phyloP scores from a whole-genome alignment of 345 rosid genomes.

The Lepidium didymum region DNA sequence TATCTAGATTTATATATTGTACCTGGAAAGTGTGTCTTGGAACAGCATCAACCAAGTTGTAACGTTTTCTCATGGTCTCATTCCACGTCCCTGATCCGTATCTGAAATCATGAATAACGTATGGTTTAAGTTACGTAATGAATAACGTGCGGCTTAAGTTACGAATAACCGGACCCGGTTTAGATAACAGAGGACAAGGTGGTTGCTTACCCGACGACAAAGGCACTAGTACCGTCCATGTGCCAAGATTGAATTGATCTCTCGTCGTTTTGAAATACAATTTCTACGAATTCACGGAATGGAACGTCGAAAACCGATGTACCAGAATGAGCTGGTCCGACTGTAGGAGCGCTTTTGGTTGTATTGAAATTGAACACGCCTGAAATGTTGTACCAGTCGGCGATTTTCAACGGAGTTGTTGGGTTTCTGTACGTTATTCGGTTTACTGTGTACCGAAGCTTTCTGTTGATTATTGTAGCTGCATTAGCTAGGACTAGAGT shows the following conservation, averaged over 20 bases:
- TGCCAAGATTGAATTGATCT: constrained; percentile 66
- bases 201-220: constrained; percentile 49
- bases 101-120: constrained; percentile 18
- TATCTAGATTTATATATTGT: too few relatives aligned
- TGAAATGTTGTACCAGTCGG: constrained; percentile 61
- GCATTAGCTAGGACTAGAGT: constrained; percentile 45
- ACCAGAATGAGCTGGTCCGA: constrained; percentile 31
- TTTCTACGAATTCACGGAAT: constrained; percentile 67
- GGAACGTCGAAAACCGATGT: constrained; percentile 34
- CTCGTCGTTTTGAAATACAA: constrained; percentile 67
- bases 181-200: not conserved
- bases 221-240: constrained; percentile 62
- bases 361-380: constrained; percentile 56
- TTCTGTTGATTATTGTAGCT: constrained; percentile 34
- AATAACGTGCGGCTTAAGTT: not conserved
- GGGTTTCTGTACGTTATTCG: constrained; percentile 58
- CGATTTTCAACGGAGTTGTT: constrained; percentile 68
- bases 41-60: constrained; percentile 62
- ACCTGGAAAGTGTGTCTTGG: constrained; percentile 67
- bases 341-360: constrained; percentile 37
- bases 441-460: constrained; percentile 63
- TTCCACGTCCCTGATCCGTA: constrained; percentile 59
- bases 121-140: not conserved
- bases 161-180: not conserved
- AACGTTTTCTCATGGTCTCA: constrained; percentile 35